A percentile compares a stretch with the other conserved stretches of the same genome.
These are phyloP conservation scores for Debaryomyces prosopidis DNA, from an alignment of 805 yeast genomes.

Conservation along the genomic window DNA sequence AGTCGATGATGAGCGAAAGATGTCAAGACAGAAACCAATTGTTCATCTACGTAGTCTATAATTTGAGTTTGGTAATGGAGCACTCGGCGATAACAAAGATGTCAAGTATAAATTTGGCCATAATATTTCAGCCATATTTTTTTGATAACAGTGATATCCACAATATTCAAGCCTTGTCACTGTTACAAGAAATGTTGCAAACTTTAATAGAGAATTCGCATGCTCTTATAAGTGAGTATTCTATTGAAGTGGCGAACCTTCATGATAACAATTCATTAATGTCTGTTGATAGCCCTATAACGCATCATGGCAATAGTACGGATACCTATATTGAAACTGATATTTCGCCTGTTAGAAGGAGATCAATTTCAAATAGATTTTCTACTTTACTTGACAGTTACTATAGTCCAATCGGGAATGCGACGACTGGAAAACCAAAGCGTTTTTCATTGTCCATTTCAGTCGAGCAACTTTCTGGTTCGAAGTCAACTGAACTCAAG, in stretches of 20 bases:
- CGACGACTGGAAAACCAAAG: constrained; percentile 4
- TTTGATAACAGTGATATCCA: constrained; percentile 15
- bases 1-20: constrained; percentile 8
- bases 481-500: neutral
- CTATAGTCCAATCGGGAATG: constrained; percentile 16
- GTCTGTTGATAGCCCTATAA: constrained; percentile 8
- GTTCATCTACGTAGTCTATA: constrained; percentile 17
- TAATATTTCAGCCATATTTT: constrained; percentile 33
- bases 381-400: constrained; percentile 19
- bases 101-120: constrained; percentile 27
- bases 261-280: constrained; percentile 5
- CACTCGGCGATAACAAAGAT: constrained; percentile 24
- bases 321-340: constrained; percentile 8
- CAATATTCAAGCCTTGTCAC: constrained; percentile 13
- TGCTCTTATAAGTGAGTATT: constrained; percentile 1
- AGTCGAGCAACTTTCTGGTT: neutral
- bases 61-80: constrained; percentile 14
- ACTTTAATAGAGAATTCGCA: constrained; percentile 16
- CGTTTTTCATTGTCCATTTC: constrained; percentile 14
- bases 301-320: constrained; percentile 6
- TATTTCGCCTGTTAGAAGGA: constrained; percentile 10
- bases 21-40: constrained; percentile 14
- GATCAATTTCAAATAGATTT: constrained; percentile 17
- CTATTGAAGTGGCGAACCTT: constrained; percentile 7
- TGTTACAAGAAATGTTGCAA: constrained; percentile 17